Base-by-base conservation (phyloP, 1,284 basidiomycete genomes). In the Ganoderma sp. region DNA sequence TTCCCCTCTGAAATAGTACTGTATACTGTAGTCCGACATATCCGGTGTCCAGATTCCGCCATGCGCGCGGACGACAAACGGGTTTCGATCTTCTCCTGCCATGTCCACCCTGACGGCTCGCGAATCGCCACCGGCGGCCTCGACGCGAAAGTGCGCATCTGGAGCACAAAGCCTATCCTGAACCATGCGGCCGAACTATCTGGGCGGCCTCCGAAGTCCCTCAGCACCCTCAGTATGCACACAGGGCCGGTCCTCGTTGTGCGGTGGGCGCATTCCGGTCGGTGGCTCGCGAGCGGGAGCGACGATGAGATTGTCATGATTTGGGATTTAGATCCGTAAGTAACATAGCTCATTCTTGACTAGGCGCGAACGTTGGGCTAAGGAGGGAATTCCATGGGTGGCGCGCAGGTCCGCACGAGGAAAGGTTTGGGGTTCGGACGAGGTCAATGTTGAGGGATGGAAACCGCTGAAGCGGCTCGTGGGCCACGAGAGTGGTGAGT, bases 381-480 rank as follows among this genome's bases (percentile, higher is more conserved):
- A 50, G 32, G 4, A 42, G 25, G 57, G 57, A 63, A 56, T n/a
- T 42, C 5, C 42, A 10, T 37, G n/a, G 15, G 66, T 57, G 19
- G 56, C 61, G 58, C 66, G 64, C 73, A 96, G 94, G 32, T 85
- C 86, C 50, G 91, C 93, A 34, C 89, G 89, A 65, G 94, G 95
- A 19, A 93, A 92, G 77, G 90, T 96, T 2, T 98, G 94, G 88
- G 96, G 96, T 3, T 92, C 93, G 28, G 94, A 96, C 74, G 96
- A 97, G 77, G 88, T 96, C 70, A 98, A 97, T 77, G 88, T 98
- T n/a, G 98, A 99, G 80, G 94, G 93, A 43, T 99, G 97, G 97
- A 97, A 97, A 77, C 94, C 96, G 3, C 80, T 97, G 74, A 94
- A 95, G 71, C 87, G 97, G 56, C 83, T 99, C 2, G 93, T 95